A percentile compares a stretch with the other conserved stretches of the same genome.
Evolutionary conservation across 352 stramenopile genomes (phyloP).

Genomic region (Phytopythium oedochilum): DNA sequence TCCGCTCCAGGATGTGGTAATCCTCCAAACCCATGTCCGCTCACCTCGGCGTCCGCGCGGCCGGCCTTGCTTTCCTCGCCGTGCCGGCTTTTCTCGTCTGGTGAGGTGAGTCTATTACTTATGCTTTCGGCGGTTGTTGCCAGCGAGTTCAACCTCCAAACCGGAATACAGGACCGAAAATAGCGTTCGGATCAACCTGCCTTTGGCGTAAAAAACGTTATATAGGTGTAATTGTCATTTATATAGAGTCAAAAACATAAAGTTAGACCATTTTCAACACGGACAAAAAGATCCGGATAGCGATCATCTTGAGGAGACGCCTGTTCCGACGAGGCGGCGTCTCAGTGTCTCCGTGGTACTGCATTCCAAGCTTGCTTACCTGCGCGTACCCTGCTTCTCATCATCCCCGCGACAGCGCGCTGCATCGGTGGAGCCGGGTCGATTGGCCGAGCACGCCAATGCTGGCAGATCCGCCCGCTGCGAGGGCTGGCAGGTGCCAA

Average conservation of each 20-base stretch:
- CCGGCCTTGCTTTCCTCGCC: not conserved
- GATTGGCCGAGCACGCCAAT: not conserved
- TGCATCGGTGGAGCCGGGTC: not conserved
- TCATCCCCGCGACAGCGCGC: not conserved
- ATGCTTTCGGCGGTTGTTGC: not conserved
- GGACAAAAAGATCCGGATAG: not conserved
- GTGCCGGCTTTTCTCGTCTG: not conserved
- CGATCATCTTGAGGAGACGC: not conserved
- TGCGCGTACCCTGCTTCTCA: not conserved
- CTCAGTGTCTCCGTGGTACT: too few species aligned
- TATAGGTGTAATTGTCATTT: too few species aligned
- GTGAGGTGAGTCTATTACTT: too few species aligned
- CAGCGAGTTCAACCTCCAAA: too few species aligned
- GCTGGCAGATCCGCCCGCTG: not conserved
- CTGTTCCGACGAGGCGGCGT: not conserved
- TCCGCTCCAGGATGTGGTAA: conserved; percentile 92
- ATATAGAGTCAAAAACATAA: too few species aligned
- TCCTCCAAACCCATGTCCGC: conserved; percentile 82
- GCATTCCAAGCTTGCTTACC: too few species aligned
- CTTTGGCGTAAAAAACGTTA: too few species aligned
- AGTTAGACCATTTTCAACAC: too few species aligned
- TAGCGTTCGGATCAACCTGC: not conserved
- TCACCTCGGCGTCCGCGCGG: not conserved
- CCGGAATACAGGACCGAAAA: not conserved
- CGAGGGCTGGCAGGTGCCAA: not conserved